A percentile compares a stretch with the other conserved stretches of the same genome.
Evolutionary conservation across 192 early-diverging fungal genomes (phyloP).

Genomic region (Entomortierella beljakovae): DNA sequence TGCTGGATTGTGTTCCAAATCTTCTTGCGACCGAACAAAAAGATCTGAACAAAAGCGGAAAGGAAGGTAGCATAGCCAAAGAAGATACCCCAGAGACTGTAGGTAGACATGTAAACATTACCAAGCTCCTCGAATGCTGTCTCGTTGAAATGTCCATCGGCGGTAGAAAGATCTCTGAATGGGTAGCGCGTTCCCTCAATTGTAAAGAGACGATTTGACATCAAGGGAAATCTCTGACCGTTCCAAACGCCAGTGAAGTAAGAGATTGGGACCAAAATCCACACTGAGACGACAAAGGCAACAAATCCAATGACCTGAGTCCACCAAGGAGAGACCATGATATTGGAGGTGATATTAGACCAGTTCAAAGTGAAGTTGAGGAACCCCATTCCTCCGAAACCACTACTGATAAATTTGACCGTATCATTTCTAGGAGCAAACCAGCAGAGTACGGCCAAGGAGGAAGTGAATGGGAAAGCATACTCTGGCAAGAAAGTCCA

Average conservation of each 20-base stretch:
- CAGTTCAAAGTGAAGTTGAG: slow-evolving; percentile 60
- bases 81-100: slow-evolving; percentile 55
- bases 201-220: slow-evolving; percentile 55
- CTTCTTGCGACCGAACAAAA: slow-evolving; percentile 54
- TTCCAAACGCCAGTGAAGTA: slow-evolving; percentile 50
- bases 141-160: slow-evolving; percentile 35
- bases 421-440: slow-evolving; percentile 47
- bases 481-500: slow-evolving; percentile 58
- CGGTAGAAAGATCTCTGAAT: slow-evolving; percentile 30
- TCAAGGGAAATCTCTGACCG: slow-evolving; percentile 39
- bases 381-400: slow-evolving; percentile 60
- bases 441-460: slow-evolving; percentile 55
- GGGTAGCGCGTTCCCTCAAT: slow-evolving; percentile 50
- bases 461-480: slow-evolving; percentile 51
- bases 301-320: slow-evolving; percentile 58
- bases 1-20: slow-evolving; percentile 42
- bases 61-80: slow-evolving; percentile 58
- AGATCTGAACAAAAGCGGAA: slow-evolving; percentile 56
- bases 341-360: slow-evolving; percentile 54
- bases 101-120: slow-evolving; percentile 54
- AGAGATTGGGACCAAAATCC: slow-evolving; percentile 55
- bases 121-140: slow-evolving; percentile 31
- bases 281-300: slow-evolving; percentile 59
- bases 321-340: slow-evolving; percentile 58
- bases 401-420: slow-evolving; percentile 55